Evolutionary conservation across 306 rosid species (phyloP).

Genomic region (Delonix regia): DNA sequence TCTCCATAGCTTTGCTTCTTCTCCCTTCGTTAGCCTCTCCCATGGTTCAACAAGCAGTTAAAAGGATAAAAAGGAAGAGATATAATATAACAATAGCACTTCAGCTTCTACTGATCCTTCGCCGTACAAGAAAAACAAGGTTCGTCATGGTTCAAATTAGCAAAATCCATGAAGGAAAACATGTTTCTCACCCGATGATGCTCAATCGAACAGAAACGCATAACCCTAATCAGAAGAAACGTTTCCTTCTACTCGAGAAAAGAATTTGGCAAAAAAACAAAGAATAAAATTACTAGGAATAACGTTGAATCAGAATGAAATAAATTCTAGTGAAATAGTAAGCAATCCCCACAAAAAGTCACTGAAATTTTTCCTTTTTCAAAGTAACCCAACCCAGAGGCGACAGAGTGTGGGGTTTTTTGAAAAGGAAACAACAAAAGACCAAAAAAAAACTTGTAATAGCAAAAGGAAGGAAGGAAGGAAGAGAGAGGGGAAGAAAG

Average conservation of each 20-base stretch:
- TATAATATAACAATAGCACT: neutral
- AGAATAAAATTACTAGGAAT: neutral
- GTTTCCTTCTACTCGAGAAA: neutral
- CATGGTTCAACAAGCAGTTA: conserved; percentile 38
- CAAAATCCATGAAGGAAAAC: conserved; percentile 44
- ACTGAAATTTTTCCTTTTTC: neutral
- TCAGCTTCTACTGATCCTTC: conserved; percentile 27
- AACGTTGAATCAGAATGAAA: neutral
- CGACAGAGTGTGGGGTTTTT: neutral
- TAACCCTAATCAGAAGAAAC: conserved; percentile 31
- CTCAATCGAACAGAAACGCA: conserved; percentile 26
- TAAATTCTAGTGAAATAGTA: conserved; percentile 16
- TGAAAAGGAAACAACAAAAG: neutral
- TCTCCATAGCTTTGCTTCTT: conserved; percentile 48
- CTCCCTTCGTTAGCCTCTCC: conserved; percentile 55
- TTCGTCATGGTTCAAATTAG: conserved; percentile 30
- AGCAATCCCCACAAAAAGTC: conserved; percentile 27
- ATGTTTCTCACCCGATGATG: conserved; percentile 18
- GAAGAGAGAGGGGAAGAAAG: too few species aligned
- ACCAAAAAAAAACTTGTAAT: neutral
- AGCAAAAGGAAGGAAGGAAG: neutral
- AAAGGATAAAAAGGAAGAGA: neutral
- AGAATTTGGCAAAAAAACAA: neutral
- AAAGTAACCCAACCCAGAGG: conserved; percentile 10
- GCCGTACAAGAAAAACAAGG: neutral